Percentiles rank a stretch among this genome's conserved stretches.
phyloP scores from a whole-genome alignment of 805 yeast genomes.

The Nakazawaea ernobii region DNA sequence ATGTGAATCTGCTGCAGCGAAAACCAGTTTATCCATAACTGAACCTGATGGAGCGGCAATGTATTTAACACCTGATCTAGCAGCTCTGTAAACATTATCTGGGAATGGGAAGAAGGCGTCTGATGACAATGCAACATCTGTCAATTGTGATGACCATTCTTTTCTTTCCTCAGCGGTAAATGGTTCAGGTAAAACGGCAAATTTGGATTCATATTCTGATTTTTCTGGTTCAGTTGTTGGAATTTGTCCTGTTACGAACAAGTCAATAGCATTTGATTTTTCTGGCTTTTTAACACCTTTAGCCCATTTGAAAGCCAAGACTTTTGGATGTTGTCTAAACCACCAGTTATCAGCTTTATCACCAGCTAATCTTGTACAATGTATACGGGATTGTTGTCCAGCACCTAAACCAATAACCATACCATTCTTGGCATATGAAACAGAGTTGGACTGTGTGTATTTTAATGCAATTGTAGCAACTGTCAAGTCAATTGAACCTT shows the following conservation, averaged over 20 bases:
- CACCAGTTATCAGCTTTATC: constrained; percentile 99
- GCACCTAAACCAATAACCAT: constrained; percentile 99
- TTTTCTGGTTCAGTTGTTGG: constrained; percentile 92
- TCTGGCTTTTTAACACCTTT: constrained; percentile 98
- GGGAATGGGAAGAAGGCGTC: constrained; percentile 99
- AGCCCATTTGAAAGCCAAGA: constrained; percentile 92
- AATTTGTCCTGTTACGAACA: constrained; percentile 85
- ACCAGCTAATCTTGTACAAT: constrained; percentile 98
- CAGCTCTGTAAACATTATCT: constrained; percentile 97
- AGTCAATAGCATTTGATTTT: constrained; percentile 95
- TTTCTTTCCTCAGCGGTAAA: constrained; percentile 75
- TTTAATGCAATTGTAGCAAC: constrained; percentile 97
- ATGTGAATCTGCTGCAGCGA: constrained; percentile 90
- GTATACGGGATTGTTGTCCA: constrained; percentile 99
- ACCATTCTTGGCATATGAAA: constrained; percentile 97
- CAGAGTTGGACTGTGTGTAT: constrained; percentile 98
- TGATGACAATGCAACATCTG: constrained; percentile 85
- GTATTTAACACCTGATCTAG: constrained; percentile 90
- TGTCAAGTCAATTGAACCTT: constrained; percentile 87
- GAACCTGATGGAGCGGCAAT: constrained; percentile 98
- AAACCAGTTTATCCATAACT: constrained; percentile 94
- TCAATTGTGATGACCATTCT: constrained; percentile 79
- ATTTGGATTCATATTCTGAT: constrained; percentile 86
- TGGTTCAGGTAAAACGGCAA: constrained; percentile 77
- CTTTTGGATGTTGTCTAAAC: constrained; percentile 98